Percentiles rank a stretch among this genome's conserved stretches.
These are phyloP conservation scores for Mrakia frigida DNA, from an alignment of 768 basidiomycete species.

Conservation along the genomic window DNA sequence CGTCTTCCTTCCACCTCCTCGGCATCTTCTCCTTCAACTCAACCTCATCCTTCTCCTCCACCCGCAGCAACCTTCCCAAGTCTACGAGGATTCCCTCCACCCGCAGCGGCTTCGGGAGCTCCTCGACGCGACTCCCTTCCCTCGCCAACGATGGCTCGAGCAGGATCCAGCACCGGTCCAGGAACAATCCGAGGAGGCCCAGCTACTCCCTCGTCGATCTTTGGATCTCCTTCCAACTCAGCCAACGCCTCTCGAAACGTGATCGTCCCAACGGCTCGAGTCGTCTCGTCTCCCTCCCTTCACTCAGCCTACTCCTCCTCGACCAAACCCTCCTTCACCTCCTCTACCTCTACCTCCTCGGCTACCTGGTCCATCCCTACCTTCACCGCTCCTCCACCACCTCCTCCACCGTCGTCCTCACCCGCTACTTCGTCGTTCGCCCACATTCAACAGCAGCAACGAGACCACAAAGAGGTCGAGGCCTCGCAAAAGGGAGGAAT, in stretches of 20 bases:
- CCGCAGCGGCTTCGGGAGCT: not conserved
- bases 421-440: constrained; percentile 39
- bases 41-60: constrained; percentile 36
- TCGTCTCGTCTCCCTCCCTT: constrained; percentile 24
- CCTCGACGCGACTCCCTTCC: not conserved
- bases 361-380: constrained; percentile 52
- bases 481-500: constrained; percentile 45
- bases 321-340: constrained; percentile 21
- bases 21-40: constrained; percentile 28
- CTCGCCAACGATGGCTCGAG: not conserved
- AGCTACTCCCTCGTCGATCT: not conserved
- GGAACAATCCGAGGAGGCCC: not conserved
- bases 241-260: constrained; percentile 27
- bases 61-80: constrained; percentile 43
- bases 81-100: not conserved
- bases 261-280: constrained; percentile 30
- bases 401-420: constrained; percentile 47
- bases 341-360: constrained; percentile 35
- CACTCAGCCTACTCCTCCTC: constrained; percentile 33
- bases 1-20: constrained; percentile 23
- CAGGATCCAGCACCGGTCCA: not conserved
- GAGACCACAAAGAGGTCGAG: constrained; percentile 50
- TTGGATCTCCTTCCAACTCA: not conserved
- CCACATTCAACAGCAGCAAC: constrained; percentile 74
- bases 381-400: constrained; percentile 35